phyloP scores from a whole-genome alignment of 495 filamentous ascomycete species.

The Neurospora sp. region DNA sequence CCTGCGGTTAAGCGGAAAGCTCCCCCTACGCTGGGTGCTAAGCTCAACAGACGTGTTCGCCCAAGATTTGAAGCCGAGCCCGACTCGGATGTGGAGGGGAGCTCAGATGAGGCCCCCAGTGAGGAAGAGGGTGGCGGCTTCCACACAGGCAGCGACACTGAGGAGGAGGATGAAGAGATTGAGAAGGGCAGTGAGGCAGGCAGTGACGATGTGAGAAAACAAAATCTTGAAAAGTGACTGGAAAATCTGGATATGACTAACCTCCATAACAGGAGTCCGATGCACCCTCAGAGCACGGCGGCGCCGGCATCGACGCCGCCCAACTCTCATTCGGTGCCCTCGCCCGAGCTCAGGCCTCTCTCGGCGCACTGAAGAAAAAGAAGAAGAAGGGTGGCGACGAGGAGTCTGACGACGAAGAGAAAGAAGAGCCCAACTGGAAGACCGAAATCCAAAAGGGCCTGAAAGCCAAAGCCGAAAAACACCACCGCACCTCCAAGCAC shows the following conservation, averaged over 20 bases:
- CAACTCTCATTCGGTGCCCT: conserved; percentile 78
- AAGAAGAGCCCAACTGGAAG: conserved; percentile 7
- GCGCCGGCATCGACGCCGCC: conserved; percentile 30
- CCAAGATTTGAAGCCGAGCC: conserved; percentile 45
- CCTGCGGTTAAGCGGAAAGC: conserved; percentile 23
- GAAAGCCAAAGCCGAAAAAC: conserved; percentile 6
- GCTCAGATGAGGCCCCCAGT: conserved; percentile 15
- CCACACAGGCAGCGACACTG: conserved; percentile 18
- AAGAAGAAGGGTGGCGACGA: conserved; percentile 1
- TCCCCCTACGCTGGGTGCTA: conserved; percentile 6
- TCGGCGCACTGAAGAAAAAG: conserved; percentile 30
- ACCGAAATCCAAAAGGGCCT: conserved; percentile 8
- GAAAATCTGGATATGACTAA: background rate
- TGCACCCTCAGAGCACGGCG: conserved; percentile 26
- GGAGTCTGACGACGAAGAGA: background rate
- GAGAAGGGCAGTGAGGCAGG: conserved; percentile 18
- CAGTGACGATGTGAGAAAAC: conserved; percentile 15
- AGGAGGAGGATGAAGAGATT: conserved; percentile 18
- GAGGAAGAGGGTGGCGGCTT: conserved; percentile 26
- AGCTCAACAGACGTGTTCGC: conserved; percentile 50
- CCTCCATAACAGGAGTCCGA: conserved; percentile 14
- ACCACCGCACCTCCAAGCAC: conserved; percentile 63
- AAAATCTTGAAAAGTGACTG: too few relatives aligned
- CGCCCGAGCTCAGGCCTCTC: conserved; percentile 67
- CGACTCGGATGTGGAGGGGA: conserved; percentile 35